Evolutionary conservation across 106 monocot genomes (phyloP).

Genomic region (Acorus calamus): DNA sequence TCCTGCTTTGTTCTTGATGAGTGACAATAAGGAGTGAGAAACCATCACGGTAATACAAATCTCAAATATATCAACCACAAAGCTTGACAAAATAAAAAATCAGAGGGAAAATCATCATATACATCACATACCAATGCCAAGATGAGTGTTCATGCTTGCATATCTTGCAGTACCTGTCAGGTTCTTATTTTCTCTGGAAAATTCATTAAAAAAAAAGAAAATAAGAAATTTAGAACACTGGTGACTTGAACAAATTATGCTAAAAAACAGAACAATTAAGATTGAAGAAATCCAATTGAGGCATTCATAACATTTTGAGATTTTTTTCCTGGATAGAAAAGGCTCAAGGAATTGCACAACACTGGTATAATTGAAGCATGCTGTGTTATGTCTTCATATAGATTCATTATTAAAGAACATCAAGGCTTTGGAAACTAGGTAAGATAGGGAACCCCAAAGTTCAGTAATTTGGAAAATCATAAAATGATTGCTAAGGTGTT

Average conservation of each 20-base stretch:
- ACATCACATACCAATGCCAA: slow-evolving; percentile 42
- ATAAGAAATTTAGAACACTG: background rate
- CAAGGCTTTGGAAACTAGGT: too few relatives aligned
- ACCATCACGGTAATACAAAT: background rate
- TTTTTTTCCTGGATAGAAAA: too few relatives aligned
- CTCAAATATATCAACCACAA: background rate
- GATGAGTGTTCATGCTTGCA: slow-evolving; percentile 55
- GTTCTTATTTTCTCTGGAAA: slow-evolving; percentile 52
- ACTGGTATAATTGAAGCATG: too few relatives aligned
- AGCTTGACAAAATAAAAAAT: background rate
- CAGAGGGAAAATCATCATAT: background rate
- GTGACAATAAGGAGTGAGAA: background rate
- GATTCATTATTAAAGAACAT: too few relatives aligned
- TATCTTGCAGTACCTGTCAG: slow-evolving; percentile 60
- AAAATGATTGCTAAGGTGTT: too few relatives aligned
- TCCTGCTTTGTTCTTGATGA: slow-evolving; percentile 71
- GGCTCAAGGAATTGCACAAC: too few relatives aligned
- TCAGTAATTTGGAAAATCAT: too few relatives aligned
- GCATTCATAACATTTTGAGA: too few relatives aligned
- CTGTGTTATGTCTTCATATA: too few relatives aligned
- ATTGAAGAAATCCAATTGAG: too few relatives aligned
- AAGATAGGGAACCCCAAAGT: too few relatives aligned
- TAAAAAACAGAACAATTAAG: background rate
- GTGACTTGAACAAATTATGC: background rate
- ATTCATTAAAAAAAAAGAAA: background rate